Evolutionary conservation across 2,329 filamentous ascomycete species (phyloP), one percentile per base, ranked within the genome.

Genomic region (Huntiella decipiens): DNA sequence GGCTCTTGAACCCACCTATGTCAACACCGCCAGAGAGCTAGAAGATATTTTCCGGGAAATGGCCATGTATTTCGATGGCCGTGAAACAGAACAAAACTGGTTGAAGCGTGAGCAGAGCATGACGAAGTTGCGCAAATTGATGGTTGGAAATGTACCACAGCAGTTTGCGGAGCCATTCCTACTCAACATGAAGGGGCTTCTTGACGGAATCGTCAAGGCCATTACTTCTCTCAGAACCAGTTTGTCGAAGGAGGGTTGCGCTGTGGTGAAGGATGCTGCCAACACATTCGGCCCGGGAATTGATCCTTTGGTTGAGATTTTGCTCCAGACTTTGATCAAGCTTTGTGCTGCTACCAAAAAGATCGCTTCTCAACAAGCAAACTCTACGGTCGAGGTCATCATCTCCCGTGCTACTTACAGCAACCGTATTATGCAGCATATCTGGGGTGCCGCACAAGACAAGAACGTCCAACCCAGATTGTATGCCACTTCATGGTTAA

Each of bases 71-170:
- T 95, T 95, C 51, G 86, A 95, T 53, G 87, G 87, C 44, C 84
- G 71, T 57, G 88, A 96, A 63, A 77, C 81, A 0, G 88, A 96
- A 57, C 76, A 82, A 50, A 96, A 96, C 57, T 96, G 88, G 88
- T 60, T 83, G 54, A 78, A 80, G 53, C 73, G 88, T 58, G 88
- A 96, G 60, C 82, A 88, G 63, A 79, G 74, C 56, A 71, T 86
- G 34, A 71, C 71, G 5, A 87, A 82, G 53, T 63, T 96, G 42
- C 76, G 88, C 44, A 74, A 77, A 52, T 70, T 95, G 19, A 74
- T 84, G 43, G 82, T 80, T 50, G 88, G 88, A 47, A 96, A 96
- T 58, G 82, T 79, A 4, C 74, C 82, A 0, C 70, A 72, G 19
- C 84, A 93, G 51, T 94, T 81, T 55, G 70, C 75, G 36, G 74